A percentile compares a stretch with the other conserved stretches of the same genome.
These are phyloP conservation scores for Leptomonas pyrrhocoris DNA, from an alignment of 208 protist species.

Conservation along the genomic window DNA sequence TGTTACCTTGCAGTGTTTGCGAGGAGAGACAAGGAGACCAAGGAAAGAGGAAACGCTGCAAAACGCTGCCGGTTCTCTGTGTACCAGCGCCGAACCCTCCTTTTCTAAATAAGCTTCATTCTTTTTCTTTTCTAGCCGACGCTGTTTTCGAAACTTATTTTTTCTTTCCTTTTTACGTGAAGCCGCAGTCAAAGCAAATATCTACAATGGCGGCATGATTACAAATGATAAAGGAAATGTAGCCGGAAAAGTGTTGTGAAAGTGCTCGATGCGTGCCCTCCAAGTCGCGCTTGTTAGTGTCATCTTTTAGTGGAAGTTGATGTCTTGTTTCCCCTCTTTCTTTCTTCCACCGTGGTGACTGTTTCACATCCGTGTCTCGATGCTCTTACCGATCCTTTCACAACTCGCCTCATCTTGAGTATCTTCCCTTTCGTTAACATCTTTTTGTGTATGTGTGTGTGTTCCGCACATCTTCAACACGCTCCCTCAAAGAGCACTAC, in stretches of 20 bases:
- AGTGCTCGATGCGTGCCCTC: not conserved
- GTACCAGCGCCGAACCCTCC: not conserved
- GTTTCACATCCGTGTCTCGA: not conserved
- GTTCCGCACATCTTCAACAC: constrained; percentile 1
- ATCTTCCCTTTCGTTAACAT: not conserved
- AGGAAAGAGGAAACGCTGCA: too few species aligned
- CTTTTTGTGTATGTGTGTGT: constrained; percentile 1
- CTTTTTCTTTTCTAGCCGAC: not conserved
- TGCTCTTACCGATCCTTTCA: not conserved
- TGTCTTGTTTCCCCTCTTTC: constrained; percentile 23
- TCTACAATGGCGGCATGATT: too few species aligned
- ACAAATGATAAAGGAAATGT: too few species aligned
- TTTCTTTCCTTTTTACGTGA: too few species aligned
- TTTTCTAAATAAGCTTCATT: not conserved
- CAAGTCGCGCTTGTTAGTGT: too few species aligned
- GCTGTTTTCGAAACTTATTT: not conserved
- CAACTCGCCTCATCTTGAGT: not conserved
- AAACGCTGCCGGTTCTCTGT: not conserved
- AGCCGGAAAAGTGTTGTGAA: too few species aligned
- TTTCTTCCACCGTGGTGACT: constrained; percentile 12
- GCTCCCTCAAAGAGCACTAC: too few species aligned
- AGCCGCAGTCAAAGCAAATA: too few species aligned
- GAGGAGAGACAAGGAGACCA: too few species aligned
- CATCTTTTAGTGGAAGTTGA: not conserved
- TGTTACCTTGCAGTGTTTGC: too few species aligned